Evolutionary conservation across 768 basidiomycete species (phyloP).

Genomic region (Suillus lakei): DNA sequence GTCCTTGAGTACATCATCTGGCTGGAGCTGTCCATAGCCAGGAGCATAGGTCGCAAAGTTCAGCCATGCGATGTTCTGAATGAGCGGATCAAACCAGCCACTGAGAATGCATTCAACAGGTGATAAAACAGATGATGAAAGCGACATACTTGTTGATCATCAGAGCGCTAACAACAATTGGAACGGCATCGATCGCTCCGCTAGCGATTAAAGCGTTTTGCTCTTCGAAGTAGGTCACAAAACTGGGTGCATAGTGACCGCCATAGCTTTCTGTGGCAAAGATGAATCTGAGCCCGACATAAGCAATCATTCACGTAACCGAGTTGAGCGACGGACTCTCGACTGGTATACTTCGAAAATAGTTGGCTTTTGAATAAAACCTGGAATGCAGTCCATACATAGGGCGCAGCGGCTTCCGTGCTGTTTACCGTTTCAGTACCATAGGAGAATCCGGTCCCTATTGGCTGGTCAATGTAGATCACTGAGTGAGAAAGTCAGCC

Average conservation of each 20-base stretch:
- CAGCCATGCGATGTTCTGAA: slow-evolving; percentile 66
- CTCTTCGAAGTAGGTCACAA: slow-evolving; percentile 66
- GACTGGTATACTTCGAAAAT: slow-evolving; percentile 54
- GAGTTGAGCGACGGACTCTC: slow-evolving; percentile 47
- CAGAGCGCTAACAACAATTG: slow-evolving; percentile 58
- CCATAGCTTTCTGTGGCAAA: slow-evolving; percentile 72
- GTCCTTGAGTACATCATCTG: slow-evolving; percentile 45
- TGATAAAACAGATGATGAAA: neutral
- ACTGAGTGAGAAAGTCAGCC: slow-evolving; percentile 40
- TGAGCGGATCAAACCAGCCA: slow-evolving; percentile 68
- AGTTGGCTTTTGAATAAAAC: slow-evolving; percentile 59
- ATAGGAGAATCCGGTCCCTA: slow-evolving; percentile 68
- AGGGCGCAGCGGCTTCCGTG: slow-evolving; percentile 54
- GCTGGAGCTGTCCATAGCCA: slow-evolving; percentile 67
- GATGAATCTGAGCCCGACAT: slow-evolving; percentile 49
- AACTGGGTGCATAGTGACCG: slow-evolving; percentile 68
- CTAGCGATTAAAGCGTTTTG: slow-evolving; percentile 58
- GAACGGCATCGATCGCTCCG: slow-evolving; percentile 51
- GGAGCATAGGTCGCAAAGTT: slow-evolving; percentile 65
- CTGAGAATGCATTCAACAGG: slow-evolving; percentile 33
- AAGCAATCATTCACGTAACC: neutral
- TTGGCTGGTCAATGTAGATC: slow-evolving; percentile 74
- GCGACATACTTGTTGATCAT: slow-evolving; percentile 63
- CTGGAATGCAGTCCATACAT: slow-evolving; percentile 68
- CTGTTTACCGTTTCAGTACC: slow-evolving; percentile 60